Base-by-base conservation (phyloP, 805 yeast species). In the Cyberlindnera meyerae region DNA sequence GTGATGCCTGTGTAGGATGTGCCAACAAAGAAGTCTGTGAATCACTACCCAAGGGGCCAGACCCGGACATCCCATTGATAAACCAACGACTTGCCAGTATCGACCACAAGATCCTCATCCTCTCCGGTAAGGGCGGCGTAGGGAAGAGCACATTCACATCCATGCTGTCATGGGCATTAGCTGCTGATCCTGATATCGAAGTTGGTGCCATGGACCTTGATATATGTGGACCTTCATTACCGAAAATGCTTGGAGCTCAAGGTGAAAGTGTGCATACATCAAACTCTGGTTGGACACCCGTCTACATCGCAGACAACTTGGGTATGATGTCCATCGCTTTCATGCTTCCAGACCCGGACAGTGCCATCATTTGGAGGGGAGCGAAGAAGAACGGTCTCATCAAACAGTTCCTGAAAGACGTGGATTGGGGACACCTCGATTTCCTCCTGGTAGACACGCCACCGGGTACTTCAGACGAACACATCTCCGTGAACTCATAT, bases 381-480 rank as follows among this genome's bases (percentile, higher is more conserved):
- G 80, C 87, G n/a, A 93, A 93, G 65, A 93, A 93, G 63, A 88
- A 85, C 50, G 88, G 94, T 1, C 68, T 93, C 32, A 93, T 93
- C 35, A 93, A 93, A 54, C 96, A 88, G 63, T 93, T 93, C 52
- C 66, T 93, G 36, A 87, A 84, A 54, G 97, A 90, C 51, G 97
- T 93, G 2, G 88, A 86, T 51, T 93, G 99, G 99, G 96, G 95
- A 5, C 65, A 64, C 45, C 61, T 84, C 38, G 97, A 93, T 58
- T 93, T 84, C 53, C 66, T 93, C 47, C 73, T 93, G 12, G 82
- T 93, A 13, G 99, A 93, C 54, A 93, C 99, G 0, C 99, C 98
- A 0, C 99, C 99, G 0, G 98, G 99, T 0, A 93, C 99, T 0
- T 82, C 96, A 0, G 99, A 93, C 61, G 99, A 93, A 58, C 99